A percentile compares a stretch with the other conserved stretches of the same genome.
phyloP scores from a whole-genome alignment of 179 eudicot species.

The Sideroxylon spinosum region DNA sequence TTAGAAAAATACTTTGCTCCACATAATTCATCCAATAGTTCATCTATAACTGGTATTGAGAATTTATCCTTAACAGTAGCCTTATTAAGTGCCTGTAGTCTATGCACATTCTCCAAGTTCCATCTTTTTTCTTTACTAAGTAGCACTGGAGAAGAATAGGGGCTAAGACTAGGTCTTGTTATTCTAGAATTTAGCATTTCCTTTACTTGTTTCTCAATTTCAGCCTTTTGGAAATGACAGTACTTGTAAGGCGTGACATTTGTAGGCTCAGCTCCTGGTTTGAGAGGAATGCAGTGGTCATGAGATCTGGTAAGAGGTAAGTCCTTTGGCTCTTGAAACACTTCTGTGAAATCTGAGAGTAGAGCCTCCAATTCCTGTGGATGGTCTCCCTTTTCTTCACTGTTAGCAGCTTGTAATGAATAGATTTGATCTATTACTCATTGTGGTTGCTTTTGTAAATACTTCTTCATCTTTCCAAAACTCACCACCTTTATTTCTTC shows the following conservation, averaged over 20 bases:
- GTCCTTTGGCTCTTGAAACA: neutral
- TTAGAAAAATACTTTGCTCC: too few species aligned
- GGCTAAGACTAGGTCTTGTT: neutral
- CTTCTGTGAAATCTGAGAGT: neutral
- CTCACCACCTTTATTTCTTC: neutral
- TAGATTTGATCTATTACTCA: too few species aligned
- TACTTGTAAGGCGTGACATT: neutral
- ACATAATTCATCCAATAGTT: too few species aligned
- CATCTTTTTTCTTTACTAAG: neutral
- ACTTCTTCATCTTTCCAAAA: too few species aligned
- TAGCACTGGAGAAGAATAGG: neutral
- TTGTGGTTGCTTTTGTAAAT: too few species aligned
- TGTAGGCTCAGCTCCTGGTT: neutral
- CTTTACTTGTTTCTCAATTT: conserved; percentile 5
- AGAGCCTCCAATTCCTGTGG: neutral
- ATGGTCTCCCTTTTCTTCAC: neutral
- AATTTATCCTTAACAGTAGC: too few species aligned
- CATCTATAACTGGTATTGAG: too few species aligned
- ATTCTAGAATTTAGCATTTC: neutral
- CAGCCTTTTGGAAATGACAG: neutral
- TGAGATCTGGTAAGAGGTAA: neutral
- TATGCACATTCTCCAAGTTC: neutral
- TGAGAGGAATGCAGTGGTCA: neutral
- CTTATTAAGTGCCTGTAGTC: neutral
- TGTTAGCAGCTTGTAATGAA: neutral